phyloP scores from a whole-genome alignment of 2,329 filamentous ascomycete species.

The Alternaria ventricosa region DNA sequence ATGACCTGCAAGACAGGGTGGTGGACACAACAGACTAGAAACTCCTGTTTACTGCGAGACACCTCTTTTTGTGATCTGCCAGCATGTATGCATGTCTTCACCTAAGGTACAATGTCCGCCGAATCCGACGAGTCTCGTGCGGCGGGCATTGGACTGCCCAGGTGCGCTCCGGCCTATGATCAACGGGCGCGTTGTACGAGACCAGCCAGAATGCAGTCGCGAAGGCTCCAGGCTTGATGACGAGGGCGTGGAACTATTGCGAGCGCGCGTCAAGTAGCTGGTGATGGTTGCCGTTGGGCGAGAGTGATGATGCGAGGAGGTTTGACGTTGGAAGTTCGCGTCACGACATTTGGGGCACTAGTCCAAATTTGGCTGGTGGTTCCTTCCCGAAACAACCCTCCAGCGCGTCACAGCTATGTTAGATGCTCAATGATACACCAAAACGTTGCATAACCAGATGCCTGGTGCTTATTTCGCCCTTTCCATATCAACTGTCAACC shows the following conservation, averaged over 20 bases:
- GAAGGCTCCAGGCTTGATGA: rapidly evolving
- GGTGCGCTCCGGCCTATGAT: neutral
- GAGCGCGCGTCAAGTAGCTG: neutral
- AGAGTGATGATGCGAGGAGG: neutral
- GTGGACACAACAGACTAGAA: neutral
- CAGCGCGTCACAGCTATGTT: neutral
- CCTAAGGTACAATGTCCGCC: neutral
- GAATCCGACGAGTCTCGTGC: neutral
- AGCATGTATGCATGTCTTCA: neutral
- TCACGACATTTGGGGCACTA: neutral
- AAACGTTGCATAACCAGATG: no score
- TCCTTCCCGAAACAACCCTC: neutral
- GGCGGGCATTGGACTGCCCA: neutral
- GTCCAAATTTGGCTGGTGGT: neutral
- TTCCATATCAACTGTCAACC: no score
- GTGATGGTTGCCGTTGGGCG: neutral
- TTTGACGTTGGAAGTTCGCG: neutral
- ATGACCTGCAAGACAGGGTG: neutral
- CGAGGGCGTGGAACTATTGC: no score
- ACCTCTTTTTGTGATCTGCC: neutral
- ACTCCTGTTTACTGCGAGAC: neutral
- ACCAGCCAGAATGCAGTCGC: neutral
- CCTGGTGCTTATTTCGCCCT: no score
- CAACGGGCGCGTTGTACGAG: neutral
- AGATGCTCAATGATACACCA: no score